Conservation (phyloP, 1,139 yeast species). For the Lipomyces yarrowii region DNA sequence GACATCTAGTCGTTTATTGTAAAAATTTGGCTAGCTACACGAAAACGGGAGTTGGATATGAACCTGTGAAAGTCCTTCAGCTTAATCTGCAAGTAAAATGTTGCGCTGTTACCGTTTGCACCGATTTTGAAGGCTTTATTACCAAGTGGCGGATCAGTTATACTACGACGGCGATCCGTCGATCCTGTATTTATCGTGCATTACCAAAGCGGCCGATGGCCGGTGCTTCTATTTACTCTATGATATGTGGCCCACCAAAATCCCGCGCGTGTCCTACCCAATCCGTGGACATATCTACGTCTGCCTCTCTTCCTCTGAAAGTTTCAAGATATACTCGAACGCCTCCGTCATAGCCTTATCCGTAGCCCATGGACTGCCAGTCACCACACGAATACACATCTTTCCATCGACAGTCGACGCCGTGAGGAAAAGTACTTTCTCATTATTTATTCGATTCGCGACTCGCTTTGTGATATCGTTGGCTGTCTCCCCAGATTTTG, state of each 20-base stretch:
- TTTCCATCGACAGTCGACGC: conserved; percentile 29
- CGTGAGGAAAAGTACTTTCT: conserved; percentile 32
- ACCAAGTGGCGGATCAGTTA: too few relatives aligned
- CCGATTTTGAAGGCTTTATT: too few relatives aligned
- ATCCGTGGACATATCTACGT: neutral
- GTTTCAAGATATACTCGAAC: conserved; percentile 20
- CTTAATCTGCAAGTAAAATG: too few relatives aligned
- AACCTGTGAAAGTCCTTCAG: too few relatives aligned
- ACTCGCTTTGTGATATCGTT: conserved; percentile 31
- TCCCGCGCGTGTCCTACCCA: neutral
- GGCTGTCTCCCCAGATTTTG: conserved; percentile 3
- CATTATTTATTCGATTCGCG: conserved; percentile 29
- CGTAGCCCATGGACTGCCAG: conserved; percentile 33
- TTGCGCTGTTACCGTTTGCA: too few relatives aligned
- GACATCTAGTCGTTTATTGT: too few relatives aligned
- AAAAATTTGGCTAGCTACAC: too few relatives aligned
- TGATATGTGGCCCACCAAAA: neutral
- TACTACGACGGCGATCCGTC: neutral
- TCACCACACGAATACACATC: conserved; percentile 32
- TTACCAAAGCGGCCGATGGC: neutral
- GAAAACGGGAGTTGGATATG: too few relatives aligned
- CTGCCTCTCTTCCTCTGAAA: conserved; percentile 25
- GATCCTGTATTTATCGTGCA: neutral
- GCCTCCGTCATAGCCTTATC: conserved; percentile 27
- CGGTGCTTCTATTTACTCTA: neutral